These are phyloP conservation scores for Baeospora myosura DNA, from an alignment of 1,284 basidiomycete species.

Conservation along the genomic window DNA sequence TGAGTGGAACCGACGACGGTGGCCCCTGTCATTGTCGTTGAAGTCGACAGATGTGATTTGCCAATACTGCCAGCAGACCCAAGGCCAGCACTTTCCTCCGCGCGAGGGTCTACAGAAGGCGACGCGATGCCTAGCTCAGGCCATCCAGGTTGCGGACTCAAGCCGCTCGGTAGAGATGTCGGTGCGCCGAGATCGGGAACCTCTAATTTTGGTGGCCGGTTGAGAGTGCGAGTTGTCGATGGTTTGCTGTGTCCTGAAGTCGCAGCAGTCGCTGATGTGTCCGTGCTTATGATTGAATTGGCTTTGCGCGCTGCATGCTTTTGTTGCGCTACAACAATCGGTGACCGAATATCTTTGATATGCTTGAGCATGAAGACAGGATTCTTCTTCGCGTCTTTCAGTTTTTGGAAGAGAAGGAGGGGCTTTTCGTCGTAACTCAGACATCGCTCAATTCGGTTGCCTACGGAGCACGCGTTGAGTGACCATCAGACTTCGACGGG, in stretches of 20 bases:
- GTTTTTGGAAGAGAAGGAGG: constrained; percentile 89
- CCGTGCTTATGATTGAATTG: constrained; percentile 39
- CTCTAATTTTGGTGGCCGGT: constrained; percentile 59
- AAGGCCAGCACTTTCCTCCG: constrained; percentile 24
- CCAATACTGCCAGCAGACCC: constrained; percentile 22
- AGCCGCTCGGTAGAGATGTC: constrained; percentile 32
- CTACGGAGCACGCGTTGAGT: constrained; percentile 28
- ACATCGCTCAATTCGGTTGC: constrained; percentile 84
- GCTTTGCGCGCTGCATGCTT: constrained; percentile 85
- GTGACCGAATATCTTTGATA: constrained; percentile 96
- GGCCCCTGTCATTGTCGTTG: not conserved
- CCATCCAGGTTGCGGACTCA: constrained; percentile 56
- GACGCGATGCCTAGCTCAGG: constrained; percentile 61
- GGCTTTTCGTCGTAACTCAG: constrained; percentile 98
- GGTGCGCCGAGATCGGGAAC: constrained; percentile 45
- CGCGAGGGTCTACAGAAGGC: constrained; percentile 44
- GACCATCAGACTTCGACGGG: constrained; percentile 1
- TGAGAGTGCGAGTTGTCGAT: constrained; percentile 28
- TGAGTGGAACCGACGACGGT: not conserved
- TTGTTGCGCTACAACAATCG: constrained; percentile 89
- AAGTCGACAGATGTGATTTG: constrained; percentile 5
- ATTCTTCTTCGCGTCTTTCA: constrained; percentile 95
- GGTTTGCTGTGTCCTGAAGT: constrained; percentile 34
- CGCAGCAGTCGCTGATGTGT: constrained; percentile 24
- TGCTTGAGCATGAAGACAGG: constrained; percentile 99